Conservation (phyloP, 805 yeast species). For the Alloascoidea hylecoeti region DNA sequence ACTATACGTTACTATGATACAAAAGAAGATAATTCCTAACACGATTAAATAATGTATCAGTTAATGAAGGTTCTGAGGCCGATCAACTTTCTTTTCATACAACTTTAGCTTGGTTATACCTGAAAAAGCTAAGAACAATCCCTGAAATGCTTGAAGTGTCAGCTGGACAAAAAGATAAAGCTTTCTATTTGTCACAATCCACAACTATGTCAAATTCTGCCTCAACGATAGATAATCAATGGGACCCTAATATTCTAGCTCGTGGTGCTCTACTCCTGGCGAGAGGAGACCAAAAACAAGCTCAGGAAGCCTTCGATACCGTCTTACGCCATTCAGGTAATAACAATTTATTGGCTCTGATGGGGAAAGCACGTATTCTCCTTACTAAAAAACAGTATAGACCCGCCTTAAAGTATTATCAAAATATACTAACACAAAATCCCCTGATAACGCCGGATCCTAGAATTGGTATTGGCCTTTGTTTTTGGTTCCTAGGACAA, state of each 20-base stretch:
- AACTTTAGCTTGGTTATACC: conserved; percentile 61
- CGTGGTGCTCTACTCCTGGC: conserved; percentile 52
- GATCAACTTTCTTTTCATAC: conserved; percentile 42
- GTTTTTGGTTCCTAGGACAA: conserved; percentile 83
- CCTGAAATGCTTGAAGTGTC: conserved; percentile 6
- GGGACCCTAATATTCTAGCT: conserved; percentile 41
- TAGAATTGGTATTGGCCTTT: conserved; percentile 85
- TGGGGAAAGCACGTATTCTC: conserved; percentile 75
- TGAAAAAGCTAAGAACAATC: conserved; percentile 26
- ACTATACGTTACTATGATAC: neutral
- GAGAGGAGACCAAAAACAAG: conserved; percentile 52
- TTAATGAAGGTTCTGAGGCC: conserved; percentile 14
- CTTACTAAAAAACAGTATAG: conserved; percentile 60
- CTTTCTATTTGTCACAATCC: neutral
- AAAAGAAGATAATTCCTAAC: neutral
- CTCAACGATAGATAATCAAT: conserved; percentile 5
- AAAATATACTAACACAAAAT: conserved; percentile 61
- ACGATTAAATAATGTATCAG: conserved; percentile 1
- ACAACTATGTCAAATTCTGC: neutral
- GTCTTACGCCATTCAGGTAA: conserved; percentile 35
- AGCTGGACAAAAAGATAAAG: conserved; percentile 6
- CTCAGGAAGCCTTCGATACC: conserved; percentile 53
- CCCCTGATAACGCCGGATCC: conserved; percentile 81
- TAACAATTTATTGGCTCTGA: conserved; percentile 57
- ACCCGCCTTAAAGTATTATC: conserved; percentile 70